Evolutionary conservation across 352 stramenopile genomes (phyloP).

Genomic region (Phytophthora meadii): DNA sequence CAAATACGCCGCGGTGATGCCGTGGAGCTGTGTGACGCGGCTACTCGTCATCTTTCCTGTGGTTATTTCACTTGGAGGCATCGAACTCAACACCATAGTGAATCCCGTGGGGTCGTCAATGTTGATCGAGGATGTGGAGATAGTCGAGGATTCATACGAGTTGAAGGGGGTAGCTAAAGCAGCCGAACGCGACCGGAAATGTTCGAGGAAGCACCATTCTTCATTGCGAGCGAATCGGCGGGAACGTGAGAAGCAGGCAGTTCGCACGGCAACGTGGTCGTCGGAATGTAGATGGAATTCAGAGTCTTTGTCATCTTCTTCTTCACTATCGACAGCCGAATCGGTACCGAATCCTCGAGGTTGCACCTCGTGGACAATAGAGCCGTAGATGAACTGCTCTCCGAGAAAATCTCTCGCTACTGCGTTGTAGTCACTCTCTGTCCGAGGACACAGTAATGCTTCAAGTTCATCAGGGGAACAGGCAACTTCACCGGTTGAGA

Average conservation of each 20-base stretch:
- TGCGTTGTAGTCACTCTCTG: slow-evolving; percentile 46
- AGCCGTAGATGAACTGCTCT: slow-evolving; percentile 64
- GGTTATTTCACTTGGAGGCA: slow-evolving; percentile 33
- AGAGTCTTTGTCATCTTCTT: slow-evolving; percentile 1
- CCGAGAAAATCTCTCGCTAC: slow-evolving; percentile 31
- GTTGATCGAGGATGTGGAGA: slow-evolving; percentile 23
- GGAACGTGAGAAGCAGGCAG: slow-evolving; percentile 44
- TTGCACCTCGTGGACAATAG: slow-evolving; percentile 49
- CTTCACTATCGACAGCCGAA: slow-evolving; percentile 12
- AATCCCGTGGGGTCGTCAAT: slow-evolving; percentile 34
- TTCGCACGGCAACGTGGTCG: slow-evolving; percentile 50
- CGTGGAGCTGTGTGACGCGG: slow-evolving; percentile 46
- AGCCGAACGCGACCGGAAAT: slow-evolving; percentile 31
- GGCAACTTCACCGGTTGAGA: slow-evolving; percentile 42
- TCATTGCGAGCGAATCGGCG: slow-evolving; percentile 46
- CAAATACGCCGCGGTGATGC: slow-evolving; percentile 44
- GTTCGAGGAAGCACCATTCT: slow-evolving; percentile 58
- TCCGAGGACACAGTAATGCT: slow-evolving; percentile 28
- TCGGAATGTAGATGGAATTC: slow-evolving; percentile 16
- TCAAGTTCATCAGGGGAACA: slow-evolving; percentile 42
- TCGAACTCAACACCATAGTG: slow-evolving; percentile 40
- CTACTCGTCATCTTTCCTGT: slow-evolving; percentile 40
- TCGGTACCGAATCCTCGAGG: slow-evolving; percentile 20
- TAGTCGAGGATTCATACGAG: slow-evolving; percentile 8
- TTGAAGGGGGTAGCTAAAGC: slow-evolving; percentile 9